Base-by-base conservation (phyloP, 805 yeast species). In the Candida quercuum region DNA sequence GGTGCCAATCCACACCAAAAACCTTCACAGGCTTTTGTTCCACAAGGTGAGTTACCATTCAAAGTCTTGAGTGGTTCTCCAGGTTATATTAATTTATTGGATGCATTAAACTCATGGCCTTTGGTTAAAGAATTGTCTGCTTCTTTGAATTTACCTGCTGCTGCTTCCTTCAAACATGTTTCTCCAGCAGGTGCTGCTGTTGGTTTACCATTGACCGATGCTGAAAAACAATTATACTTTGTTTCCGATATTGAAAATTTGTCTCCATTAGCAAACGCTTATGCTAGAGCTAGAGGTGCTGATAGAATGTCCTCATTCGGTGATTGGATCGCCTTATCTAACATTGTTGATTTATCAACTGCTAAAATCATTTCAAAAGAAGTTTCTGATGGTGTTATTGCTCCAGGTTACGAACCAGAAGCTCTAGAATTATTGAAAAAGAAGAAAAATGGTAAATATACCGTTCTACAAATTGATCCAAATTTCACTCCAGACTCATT, bases 1-100 rank as follows among this genome's bases (percentile, higher is more conserved):
- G 99, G 99, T 63, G 96, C 96, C 42, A 93, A 93, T 72, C 99
- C 99, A 43, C 98, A 93, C 66, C 99, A 93, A 73, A 93, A 87
- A 67, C 99, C 99, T 35, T 97, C 99, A 22, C 99, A 93, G 72
- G 96, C 98, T 37, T 93, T 66, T 59, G 95, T 93, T 40, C 63
- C 81, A 41, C 76, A 80, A 49, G 96, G 94, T 54, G 84, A 82
- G 49, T 75, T 93, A 49, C 99, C 99, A 35, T 91, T 93, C 74
- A 84, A 84, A 69, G 98, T 91, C 20, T 72, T 93, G 53, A 70
- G 80, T 51, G 99, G 99, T 42, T 82, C 96, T 40, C 99, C 99
- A 48, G 98, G 99, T 52, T 93, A 93, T 73, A 89, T 93, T 64
- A 93, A 93, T 72, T 71, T 93, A 58, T 75, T 93, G 57, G 99